Conservation (phyloP, 192 early-diverging fungal species). For the Podila minutissima region DNA sequence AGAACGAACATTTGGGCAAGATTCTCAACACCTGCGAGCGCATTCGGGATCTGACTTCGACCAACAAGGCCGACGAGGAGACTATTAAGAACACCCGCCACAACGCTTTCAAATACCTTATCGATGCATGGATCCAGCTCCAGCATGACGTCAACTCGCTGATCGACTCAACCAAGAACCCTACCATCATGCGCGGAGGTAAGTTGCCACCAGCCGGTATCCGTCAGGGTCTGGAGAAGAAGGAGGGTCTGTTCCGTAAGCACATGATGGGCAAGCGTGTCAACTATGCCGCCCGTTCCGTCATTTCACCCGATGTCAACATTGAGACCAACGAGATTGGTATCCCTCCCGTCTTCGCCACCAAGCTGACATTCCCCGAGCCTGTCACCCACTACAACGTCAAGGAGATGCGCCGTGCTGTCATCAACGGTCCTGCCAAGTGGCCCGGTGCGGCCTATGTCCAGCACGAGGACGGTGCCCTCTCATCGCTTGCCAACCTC, state of each 20-base stretch:
- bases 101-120: constrained; percentile 41
- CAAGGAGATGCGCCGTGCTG: constrained; percentile 87
- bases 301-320: constrained; percentile 98
- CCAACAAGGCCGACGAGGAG: constrained; percentile 23
- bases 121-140: constrained; percentile 80
- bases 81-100: constrained; percentile 28
- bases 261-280: constrained; percentile 99
- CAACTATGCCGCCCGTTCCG: constrained; percentile 97
- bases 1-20: constrained; percentile 87
- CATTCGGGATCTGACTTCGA: constrained; percentile 66
- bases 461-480: constrained; percentile 94
- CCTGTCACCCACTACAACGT: constrained; percentile 97
- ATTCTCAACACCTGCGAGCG: constrained; percentile 84
- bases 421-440: constrained; percentile 93
- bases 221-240: constrained; percentile 97
- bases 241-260: constrained; percentile 98
- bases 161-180: constrained; percentile 93
- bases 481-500: constrained; percentile 82
- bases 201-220: constrained; percentile 87
- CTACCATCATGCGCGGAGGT: constrained; percentile 65
- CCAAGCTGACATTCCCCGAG: constrained; percentile 95
- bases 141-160: constrained; percentile 93
- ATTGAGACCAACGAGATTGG: constrained; percentile 99
- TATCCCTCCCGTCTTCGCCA: constrained; percentile 96
- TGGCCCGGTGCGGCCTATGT: constrained; percentile 98